Percentiles rank a stretch among this genome's conserved stretches.
phyloP scores from a whole-genome alignment of 1,139 yeast species.

The Hemisphaericaspora xylanilytica region DNA sequence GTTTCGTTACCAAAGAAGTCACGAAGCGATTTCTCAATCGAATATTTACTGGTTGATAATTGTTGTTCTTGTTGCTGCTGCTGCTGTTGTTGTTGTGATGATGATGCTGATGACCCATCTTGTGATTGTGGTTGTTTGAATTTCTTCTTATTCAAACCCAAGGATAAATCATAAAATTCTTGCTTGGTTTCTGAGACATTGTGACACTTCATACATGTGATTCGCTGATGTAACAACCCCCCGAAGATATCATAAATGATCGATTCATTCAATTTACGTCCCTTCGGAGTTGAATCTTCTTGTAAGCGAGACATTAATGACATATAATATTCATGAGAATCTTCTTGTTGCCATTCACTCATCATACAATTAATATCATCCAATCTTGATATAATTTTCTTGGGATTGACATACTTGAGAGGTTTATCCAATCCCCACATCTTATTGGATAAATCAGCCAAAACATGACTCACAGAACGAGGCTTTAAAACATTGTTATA shows the following conservation, averaged over 20 bases:
- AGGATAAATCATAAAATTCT: constrained; percentile 88
- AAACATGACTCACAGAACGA: constrained; percentile 63
- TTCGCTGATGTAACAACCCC: constrained; percentile 80
- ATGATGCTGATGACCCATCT: neutral
- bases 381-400: constrained; percentile 65
- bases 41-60: constrained; percentile 30
- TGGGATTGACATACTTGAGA: constrained; percentile 62
- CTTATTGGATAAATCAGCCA: constrained; percentile 68
- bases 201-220: constrained; percentile 77
- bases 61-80: neutral
- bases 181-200: constrained; percentile 86
- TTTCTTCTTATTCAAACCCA: constrained; percentile 57
- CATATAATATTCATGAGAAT: constrained; percentile 96
- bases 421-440: constrained; percentile 54
- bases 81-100: neutral
- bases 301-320: constrained; percentile 82
- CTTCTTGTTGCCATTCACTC: constrained; percentile 98
- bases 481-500: constrained; percentile 44
- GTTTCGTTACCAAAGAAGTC: constrained; percentile 83
- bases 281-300: constrained; percentile 90
- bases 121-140: constrained; percentile 4
- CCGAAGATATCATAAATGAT: constrained; percentile 92
- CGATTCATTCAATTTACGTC: constrained; percentile 74
- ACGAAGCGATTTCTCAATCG: constrained; percentile 68
- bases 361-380: constrained; percentile 92